Evolutionary conservation across 1,284 basidiomycete genomes (phyloP), one percentile per base, ranked within the genome.

Genomic region (Sanguinoderma infundibulare): DNA sequence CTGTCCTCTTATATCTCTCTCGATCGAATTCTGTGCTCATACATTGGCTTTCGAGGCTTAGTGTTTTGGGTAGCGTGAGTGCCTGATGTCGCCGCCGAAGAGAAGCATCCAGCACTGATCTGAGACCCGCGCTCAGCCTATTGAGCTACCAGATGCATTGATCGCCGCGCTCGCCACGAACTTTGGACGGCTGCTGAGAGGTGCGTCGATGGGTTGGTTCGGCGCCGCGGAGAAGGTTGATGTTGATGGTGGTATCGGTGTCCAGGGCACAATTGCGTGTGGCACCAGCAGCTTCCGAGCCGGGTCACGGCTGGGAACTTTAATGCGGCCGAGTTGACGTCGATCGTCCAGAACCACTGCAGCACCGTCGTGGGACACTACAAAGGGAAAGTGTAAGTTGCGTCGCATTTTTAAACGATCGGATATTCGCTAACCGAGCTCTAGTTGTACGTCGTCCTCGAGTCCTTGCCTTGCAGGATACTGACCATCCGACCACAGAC

Each of bases 41-140:
- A 8, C 46, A 53, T 40, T 26, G 51, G 24, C 24, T n/a, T 17
- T 49, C 60, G 9, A 66, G 93, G 92, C 67, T 91, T 91, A 83
- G 83, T 83, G 34, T 81, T 94, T 53, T 87, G 92, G 65, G 87
- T 90, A 77, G 87, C 89, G 92, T 94, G 74, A 79, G 88, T 80
- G 42, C 57, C 22, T 20, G 2, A n/a, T 12, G 7, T n/a, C 28
- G 34, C 55, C 14, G 20, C 22, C 57, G 40, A 65, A 68, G 65
- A 30, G 65, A 40, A 47, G 32, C 32, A 5, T 24, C 7, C 57
- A 35, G 53, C 51, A 39, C 64, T 60, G 53, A 62, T 55, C 59
- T 44, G 59, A 50, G 62, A 40, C 39, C 57, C 57, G 42, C 57
- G 40, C 6, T 17, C 70, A 93, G 90, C 57, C 82, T 89, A 61